Evolutionary conservation across 2,329 filamentous ascomycete species (phyloP).

Genomic region (Xylariaceae sp.): DNA sequence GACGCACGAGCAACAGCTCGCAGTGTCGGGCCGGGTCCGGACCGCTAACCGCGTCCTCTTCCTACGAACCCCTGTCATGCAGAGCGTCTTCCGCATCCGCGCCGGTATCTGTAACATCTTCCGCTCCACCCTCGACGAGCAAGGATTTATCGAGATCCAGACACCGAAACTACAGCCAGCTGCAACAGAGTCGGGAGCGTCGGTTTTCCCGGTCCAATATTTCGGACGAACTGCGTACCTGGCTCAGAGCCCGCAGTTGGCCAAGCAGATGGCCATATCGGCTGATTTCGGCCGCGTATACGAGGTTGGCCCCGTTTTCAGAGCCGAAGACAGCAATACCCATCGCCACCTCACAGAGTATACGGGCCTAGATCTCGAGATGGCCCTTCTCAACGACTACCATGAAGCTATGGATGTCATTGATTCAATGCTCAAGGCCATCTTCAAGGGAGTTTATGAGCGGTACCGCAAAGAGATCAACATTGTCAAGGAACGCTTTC

Average conservation of each 20-base stretch:
- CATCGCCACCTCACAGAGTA: constrained; percentile 93
- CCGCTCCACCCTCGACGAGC: constrained; percentile 65
- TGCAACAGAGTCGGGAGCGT: constrained; percentile 85
- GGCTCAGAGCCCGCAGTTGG: constrained; percentile 84
- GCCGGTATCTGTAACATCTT: constrained; percentile 76
- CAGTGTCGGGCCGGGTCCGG: constrained; percentile 62
- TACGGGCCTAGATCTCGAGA: constrained; percentile 87
- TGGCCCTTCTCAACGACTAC: constrained; percentile 85
- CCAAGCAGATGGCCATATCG: constrained; percentile 89
- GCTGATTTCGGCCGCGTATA: constrained; percentile 87
- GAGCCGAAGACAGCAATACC: constrained; percentile 92
- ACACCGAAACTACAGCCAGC: constrained; percentile 87
- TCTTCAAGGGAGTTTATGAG: constrained; percentile 67
- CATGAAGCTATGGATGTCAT: constrained; percentile 78
- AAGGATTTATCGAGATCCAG: constrained; percentile 87
- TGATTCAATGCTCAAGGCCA: constrained; percentile 74
- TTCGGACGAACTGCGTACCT: constrained; percentile 83
- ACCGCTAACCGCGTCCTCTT: constrained; percentile 76
- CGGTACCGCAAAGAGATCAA: constrained; percentile 67
- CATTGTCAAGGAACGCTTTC: constrained; percentile 75
- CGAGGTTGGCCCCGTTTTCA: constrained; percentile 85
- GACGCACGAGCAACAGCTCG: constrained; percentile 46
- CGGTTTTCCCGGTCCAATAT: constrained; percentile 88
- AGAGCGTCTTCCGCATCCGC: constrained; percentile 83
- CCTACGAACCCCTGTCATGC: constrained; percentile 77